Conservation (phyloP, 2,329 filamentous ascomycete species). For the Neopestalotiopsis sp. region DNA sequence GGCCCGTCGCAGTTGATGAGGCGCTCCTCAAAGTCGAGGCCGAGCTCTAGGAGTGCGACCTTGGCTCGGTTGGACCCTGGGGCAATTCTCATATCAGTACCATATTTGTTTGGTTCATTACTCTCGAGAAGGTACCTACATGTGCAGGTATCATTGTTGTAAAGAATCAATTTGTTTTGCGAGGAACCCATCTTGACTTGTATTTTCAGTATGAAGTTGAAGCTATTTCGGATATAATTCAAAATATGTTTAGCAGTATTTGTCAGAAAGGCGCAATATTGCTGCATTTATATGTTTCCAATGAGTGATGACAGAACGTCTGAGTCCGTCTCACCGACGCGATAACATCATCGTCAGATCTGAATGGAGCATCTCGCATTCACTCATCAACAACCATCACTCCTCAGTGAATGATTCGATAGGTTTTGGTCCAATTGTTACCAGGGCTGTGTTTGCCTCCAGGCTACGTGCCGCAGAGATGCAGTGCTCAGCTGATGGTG, state of each 20-base stretch:
- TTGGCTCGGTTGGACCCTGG: conserved; percentile 23
- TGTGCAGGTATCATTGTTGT: conserved; percentile 24
- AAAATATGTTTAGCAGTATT: not conserved
- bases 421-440: not conserved
- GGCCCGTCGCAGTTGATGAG: conserved; percentile 23
- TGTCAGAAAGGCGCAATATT: not conserved
- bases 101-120: too few relatives aligned
- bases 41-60: conserved; percentile 19
- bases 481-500: not conserved
- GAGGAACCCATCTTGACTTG: conserved; percentile 13
- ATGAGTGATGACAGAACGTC: not conserved
- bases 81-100: not conserved
- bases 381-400: not conserved
- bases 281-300: not conserved
- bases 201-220: not conserved
- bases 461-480: not conserved
- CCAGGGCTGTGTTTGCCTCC: not conserved
- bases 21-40: conserved; percentile 21
- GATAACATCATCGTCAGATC: not conserved
- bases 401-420: not conserved
- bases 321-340: not conserved
- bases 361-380: not conserved
- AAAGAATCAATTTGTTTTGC: conserved; percentile 20
- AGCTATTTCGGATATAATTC: not conserved
- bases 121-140: conserved; percentile 2